These are phyloP conservation scores for Calvatia gigantea DNA, from an alignment of 768 basidiomycete species.

Conservation along the genomic window DNA sequence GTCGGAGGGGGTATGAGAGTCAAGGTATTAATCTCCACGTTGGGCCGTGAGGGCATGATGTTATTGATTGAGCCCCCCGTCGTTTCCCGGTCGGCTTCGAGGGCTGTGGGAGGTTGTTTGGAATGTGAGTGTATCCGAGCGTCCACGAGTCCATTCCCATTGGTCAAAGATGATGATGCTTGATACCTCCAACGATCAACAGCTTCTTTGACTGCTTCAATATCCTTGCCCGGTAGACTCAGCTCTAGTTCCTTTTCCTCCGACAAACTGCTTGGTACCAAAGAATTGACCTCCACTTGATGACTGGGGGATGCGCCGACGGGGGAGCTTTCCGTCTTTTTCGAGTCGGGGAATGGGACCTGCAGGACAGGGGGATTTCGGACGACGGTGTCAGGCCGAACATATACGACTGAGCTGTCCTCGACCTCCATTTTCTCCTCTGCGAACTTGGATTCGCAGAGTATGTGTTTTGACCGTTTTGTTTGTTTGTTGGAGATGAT, in stretches of 20 bases:
- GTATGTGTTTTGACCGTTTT: constrained; percentile 1
- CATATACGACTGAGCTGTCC: not conserved
- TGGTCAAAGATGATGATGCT: constrained; percentile 16
- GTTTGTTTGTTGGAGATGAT: not conserved
- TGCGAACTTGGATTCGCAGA: not conserved
- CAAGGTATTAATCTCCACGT: not conserved
- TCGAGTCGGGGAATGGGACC: constrained; percentile 14
- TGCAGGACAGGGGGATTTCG: constrained; percentile 7
- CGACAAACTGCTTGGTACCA: constrained; percentile 65
- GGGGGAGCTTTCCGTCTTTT: constrained; percentile 34
- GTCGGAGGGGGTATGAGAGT: constrained; percentile 22
- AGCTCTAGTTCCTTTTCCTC: constrained; percentile 56
- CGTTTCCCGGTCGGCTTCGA: constrained; percentile 7
- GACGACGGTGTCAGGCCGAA: not conserved
- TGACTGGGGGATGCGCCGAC: constrained; percentile 28
- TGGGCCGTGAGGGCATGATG: not conserved
- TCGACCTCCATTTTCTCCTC: constrained; percentile 7
- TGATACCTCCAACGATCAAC: constrained; percentile 42
- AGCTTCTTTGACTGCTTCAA: constrained; percentile 27
- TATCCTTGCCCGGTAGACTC: constrained; percentile 17
- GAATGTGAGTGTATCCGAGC: not conserved
- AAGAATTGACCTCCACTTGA: constrained; percentile 24
- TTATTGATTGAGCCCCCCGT: constrained; percentile 5
- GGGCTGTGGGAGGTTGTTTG: not conserved
- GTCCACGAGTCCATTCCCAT: constrained; percentile 1